A percentile compares a stretch with the other conserved stretches of the same genome.
Evolutionary conservation across 2,329 filamentous ascomycete species (phyloP).

Genomic region (Paecilomyces sp.): DNA sequence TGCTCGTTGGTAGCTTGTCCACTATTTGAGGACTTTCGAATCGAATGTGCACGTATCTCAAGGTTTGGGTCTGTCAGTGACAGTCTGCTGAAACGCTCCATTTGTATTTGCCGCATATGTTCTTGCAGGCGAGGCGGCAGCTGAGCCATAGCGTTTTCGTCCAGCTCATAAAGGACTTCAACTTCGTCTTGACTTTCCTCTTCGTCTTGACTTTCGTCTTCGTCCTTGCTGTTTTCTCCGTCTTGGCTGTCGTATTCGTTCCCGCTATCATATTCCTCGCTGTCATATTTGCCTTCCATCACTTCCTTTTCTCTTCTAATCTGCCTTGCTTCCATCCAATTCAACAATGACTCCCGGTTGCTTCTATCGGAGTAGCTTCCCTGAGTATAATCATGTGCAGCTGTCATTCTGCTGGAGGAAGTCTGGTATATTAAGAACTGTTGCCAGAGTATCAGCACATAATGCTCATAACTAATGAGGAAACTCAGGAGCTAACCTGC

Average conservation of each 20-base stretch:
- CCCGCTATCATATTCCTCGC: too few relatives aligned
- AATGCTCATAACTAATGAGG: neutral
- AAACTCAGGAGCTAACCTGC: neutral
- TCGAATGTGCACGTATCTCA: slow-evolving; percentile 1
- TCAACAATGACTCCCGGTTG: neutral
- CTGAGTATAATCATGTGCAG: neutral
- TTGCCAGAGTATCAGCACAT: neutral
- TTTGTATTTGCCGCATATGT: slow-evolving; percentile 20
- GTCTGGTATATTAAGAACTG: neutral
- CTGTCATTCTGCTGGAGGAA: neutral
- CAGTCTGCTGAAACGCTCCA: slow-evolving; percentile 13
- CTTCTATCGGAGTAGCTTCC: neutral
- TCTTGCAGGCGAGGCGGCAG: slow-evolving; percentile 18
- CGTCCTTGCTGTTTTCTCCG: too few relatives aligned
- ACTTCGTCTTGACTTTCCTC: slow-evolving; percentile 10
- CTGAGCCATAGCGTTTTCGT: slow-evolving; percentile 16
- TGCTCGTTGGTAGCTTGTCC: neutral
- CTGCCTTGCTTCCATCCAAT: neutral
- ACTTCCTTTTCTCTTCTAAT: neutral
- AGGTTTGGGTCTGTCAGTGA: slow-evolving; percentile 7
- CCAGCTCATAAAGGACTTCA: slow-evolving; percentile 20
- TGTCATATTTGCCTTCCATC: slow-evolving; percentile 17
- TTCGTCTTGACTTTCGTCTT: too few relatives aligned
- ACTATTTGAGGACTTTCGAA: neutral
- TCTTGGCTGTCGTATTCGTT: too few relatives aligned